A percentile compares a stretch with the other conserved stretches of the same genome.
These are phyloP conservation scores for Garcia nutans DNA, from an alignment of 345 rosid species.

Conservation along the genomic window DNA sequence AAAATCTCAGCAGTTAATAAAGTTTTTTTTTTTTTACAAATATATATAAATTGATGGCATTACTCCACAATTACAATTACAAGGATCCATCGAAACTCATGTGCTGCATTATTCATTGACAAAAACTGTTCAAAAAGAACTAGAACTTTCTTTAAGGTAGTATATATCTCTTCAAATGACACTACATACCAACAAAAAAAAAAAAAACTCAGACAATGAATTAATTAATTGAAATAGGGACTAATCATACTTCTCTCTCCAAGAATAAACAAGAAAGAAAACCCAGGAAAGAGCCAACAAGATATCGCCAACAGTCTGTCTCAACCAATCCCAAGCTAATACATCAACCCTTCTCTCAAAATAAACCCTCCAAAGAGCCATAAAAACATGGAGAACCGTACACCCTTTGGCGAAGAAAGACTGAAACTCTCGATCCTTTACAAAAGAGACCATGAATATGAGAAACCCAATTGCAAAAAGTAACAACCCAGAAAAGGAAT, in stretches of 20 bases:
- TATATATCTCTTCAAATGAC: background rate
- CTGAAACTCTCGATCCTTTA: slow-evolving; percentile 74
- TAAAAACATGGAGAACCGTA: slow-evolving; percentile 58
- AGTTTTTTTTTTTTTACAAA: too few species aligned
- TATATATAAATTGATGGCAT: too few species aligned
- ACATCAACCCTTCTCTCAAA: slow-evolving; percentile 69
- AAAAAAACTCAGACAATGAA: background rate
- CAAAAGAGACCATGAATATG: slow-evolving; percentile 81
- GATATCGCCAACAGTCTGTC: slow-evolving; percentile 69
- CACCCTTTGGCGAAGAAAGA: slow-evolving; percentile 83
- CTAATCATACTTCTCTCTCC: slow-evolving; percentile 95
- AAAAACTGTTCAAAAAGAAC: background rate
- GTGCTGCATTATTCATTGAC: too few species aligned
- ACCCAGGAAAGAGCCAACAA: slow-evolving; percentile 77
- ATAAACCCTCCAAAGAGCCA: slow-evolving; percentile 74
- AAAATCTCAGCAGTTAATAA: background rate
- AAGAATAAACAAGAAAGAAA: slow-evolving; percentile 72
- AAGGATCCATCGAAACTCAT: background rate
- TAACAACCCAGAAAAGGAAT: slow-evolving; percentile 90
- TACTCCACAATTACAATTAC: background rate
- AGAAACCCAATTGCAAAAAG: slow-evolving; percentile 67
- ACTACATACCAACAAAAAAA: background rate
- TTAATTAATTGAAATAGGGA: background rate
- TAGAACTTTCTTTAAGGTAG: background rate
- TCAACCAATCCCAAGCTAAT: slow-evolving; percentile 64